Base-by-base conservation (phyloP, 257 asterid genomes). In the Solanum stenotomum region DNA sequence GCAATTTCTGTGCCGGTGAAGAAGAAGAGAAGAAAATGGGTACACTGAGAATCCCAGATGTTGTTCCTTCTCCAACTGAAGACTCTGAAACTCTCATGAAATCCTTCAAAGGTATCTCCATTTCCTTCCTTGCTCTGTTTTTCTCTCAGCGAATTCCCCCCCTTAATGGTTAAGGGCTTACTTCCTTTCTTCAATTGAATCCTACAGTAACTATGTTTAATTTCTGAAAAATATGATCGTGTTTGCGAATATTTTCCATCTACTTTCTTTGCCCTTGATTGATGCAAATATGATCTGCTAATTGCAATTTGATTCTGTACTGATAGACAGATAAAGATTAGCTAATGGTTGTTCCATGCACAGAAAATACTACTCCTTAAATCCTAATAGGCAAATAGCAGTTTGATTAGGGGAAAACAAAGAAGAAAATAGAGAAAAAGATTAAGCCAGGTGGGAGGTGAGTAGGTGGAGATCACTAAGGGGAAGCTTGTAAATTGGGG, bases 1-100 rank as follows among this genome's bases (percentile, higher is more conserved):
- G 16, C 71, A 67, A n/a, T 29, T 52, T 61, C 12, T 44, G 6
- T 35, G 20, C 15, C 2, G 67, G 10, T 1, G 10, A 38, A 5
- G 16, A 14, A 22, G 70, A 14, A 7, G 25, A 9, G 31, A 33
- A 27, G 42, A 46, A 72, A 88, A 95, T 95, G 98, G 92, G 94
- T 63, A 94, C 98, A 6, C 40, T 96, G 9, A 88, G 91, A 77
- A 40, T 93, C 23, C 96, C 99, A 23, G 91, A 90, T 22, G 84
- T 46, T 10, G 91, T 93, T 89, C 98, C 97, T 37, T 89, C 98
- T 88, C 98, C 98, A 44, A 89, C 91, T 61, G 82, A 91, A 71
- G 99, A 96, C 88, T 94, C 93, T 82, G 92, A 92, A 89, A 89
- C 65, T 13, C 94, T 96, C 90, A 87, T 70, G 37, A 92, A 89